phyloP scores from a whole-genome alignment of 1,284 basidiomycete genomes.

The Apiotrichum gamsii region DNA sequence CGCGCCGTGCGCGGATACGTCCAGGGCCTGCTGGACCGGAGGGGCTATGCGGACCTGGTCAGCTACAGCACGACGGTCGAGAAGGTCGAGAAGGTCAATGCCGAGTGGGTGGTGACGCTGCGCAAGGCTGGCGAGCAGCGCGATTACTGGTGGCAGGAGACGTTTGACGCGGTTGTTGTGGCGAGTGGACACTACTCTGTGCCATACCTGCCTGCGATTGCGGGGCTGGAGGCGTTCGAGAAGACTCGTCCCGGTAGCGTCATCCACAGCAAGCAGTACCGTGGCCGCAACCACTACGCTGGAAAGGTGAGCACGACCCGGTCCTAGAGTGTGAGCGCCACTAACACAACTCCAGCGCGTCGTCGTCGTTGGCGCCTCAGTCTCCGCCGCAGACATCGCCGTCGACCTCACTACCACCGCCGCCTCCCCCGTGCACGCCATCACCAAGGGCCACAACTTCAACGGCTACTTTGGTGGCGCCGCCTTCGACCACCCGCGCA shows the following conservation, averaged over 20 bases:
- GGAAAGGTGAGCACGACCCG: slow-evolving; percentile 1
- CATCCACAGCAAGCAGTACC: slow-evolving; percentile 35
- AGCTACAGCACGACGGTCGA: slow-evolving; percentile 54
- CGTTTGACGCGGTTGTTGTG: slow-evolving; percentile 52
- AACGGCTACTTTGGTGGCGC: slow-evolving; percentile 9
- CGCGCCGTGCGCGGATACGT: slow-evolving; percentile 17
- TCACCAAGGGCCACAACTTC: slow-evolving; percentile 4
- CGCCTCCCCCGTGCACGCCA: slow-evolving; percentile 1
- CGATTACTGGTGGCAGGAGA: slow-evolving; percentile 29
- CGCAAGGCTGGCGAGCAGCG: slow-evolving; percentile 48
- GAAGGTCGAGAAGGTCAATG: slow-evolving; percentile 46
- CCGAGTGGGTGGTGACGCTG: slow-evolving; percentile 24
- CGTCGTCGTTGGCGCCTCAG: slow-evolving; percentile 9
- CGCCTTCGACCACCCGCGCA: slow-evolving; percentile 8
- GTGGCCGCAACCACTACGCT: background rate
- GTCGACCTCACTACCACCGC: slow-evolving; percentile 5
- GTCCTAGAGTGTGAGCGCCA: no score
- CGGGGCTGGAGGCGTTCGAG: slow-evolving; percentile 47
- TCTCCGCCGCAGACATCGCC: slow-evolving; percentile 11
- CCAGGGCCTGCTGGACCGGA: slow-evolving; percentile 40
- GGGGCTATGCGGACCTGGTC: slow-evolving; percentile 46
- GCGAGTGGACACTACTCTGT: slow-evolving; percentile 52
- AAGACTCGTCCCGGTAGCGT: slow-evolving; percentile 44
- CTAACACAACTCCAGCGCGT: slow-evolving; percentile 4
- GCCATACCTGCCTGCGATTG: slow-evolving; percentile 49